A percentile compares a stretch with the other conserved stretches of the same genome.
phyloP scores from a whole-genome alignment of 768 basidiomycete genomes.

The Gautieria morchelliformis region DNA sequence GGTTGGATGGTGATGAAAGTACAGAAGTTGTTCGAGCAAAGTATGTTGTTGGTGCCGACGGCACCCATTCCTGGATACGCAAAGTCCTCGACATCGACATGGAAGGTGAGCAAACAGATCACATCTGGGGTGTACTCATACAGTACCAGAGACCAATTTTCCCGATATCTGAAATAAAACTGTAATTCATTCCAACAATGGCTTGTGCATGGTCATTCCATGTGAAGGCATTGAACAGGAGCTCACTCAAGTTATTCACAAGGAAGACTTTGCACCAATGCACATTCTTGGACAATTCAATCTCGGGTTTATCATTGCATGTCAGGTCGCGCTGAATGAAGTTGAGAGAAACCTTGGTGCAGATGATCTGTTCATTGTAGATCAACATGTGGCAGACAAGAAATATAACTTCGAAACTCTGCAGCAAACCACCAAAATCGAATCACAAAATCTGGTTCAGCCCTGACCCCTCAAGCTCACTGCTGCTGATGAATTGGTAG shows the following conservation, averaged over 20 bases:
- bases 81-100: slow-evolving; percentile 54
- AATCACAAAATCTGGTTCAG: slow-evolving; percentile 73
- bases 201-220: slow-evolving; percentile 68
- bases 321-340: slow-evolving; percentile 35
- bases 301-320: slow-evolving; percentile 83
- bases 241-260: slow-evolving; percentile 77
- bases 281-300: slow-evolving; percentile 96
- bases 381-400: slow-evolving; percentile 96
- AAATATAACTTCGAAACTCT: slow-evolving; percentile 97
- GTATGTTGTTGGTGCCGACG: slow-evolving; percentile 71
- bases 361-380: slow-evolving; percentile 93
- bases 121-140: slow-evolving; percentile 76
- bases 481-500: slow-evolving; percentile 82
- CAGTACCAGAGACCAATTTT: slow-evolving; percentile 61
- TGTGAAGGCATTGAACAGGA: slow-evolving; percentile 58
- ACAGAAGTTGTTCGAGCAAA: slow-evolving; percentile 58
- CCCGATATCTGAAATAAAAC: slow-evolving; percentile 63
- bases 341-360: too few species aligned
- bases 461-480: slow-evolving; percentile 73
- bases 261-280: too few species aligned
- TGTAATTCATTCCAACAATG: slow-evolving; percentile 59
- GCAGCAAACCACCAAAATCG: slow-evolving; percentile 82
- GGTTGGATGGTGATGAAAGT: slow-evolving; percentile 27
- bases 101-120: slow-evolving; percentile 69
- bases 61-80: slow-evolving; percentile 79